These are phyloP conservation scores for Apiotrichum sp. DNA, from an alignment of 1,284 basidiomycete genomes.

Conservation along the genomic window DNA sequence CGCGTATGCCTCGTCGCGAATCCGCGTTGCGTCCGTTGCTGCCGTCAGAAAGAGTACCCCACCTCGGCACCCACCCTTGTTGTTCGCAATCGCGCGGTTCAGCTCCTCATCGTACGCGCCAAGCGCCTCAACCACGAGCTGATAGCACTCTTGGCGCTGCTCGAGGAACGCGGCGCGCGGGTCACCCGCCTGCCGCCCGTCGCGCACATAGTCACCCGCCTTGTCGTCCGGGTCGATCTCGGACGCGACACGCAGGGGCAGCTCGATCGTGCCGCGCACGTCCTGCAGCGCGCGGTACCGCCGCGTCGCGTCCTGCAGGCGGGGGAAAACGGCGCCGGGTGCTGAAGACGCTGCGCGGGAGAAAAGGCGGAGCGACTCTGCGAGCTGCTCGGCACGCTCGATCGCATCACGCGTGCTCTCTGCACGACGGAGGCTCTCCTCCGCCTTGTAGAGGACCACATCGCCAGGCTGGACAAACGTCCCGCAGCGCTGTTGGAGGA, in stretches of 20 bases:
- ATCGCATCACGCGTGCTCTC: conserved; percentile 66
- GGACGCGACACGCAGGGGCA: conserved; percentile 78
- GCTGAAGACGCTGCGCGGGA: conserved; percentile 61
- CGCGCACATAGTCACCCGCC: conserved; percentile 71
- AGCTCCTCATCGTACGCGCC: conserved; percentile 63
- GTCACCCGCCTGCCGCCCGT: conserved; percentile 58
- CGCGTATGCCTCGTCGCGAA: conserved; percentile 45
- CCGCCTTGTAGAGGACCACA: conserved; percentile 96
- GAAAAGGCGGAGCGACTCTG: conserved; percentile 79
- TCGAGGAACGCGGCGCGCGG: conserved; percentile 58
- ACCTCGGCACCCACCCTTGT: conserved; percentile 9
- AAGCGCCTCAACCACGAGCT: conserved; percentile 73
- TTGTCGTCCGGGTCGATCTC: conserved; percentile 70
- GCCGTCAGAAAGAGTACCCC: conserved; percentile 7
- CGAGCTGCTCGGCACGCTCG: conserved; percentile 68
- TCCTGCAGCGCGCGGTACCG: conserved; percentile 73
- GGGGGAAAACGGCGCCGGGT: conserved; percentile 73
- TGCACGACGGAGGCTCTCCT: conserved; percentile 86
- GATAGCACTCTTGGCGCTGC: conserved; percentile 69
- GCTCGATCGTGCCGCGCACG: conserved; percentile 66
- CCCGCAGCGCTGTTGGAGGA: conserved; percentile 87
- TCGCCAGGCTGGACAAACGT: conserved; percentile 98
- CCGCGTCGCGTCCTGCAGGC: conserved; percentile 72
- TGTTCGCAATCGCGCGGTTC: conserved; percentile 18
- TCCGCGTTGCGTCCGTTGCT: conserved; percentile 4